Conservation (phyloP, 441 rosid genomes). For the Breynia disticha region DNA sequence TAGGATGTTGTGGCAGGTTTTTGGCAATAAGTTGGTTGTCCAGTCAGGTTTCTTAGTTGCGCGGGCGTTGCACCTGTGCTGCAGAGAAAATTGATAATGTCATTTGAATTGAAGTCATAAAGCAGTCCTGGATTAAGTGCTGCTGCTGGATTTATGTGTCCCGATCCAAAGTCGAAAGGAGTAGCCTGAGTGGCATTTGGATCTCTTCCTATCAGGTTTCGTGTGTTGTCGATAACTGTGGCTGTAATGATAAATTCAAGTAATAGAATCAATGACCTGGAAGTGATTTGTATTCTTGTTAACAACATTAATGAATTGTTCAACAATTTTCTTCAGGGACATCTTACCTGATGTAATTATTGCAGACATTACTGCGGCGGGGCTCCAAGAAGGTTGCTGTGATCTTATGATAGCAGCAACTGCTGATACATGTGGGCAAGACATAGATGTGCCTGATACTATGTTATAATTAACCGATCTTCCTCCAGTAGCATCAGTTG, state of each 20-base stretch:
- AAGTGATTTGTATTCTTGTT: too few relatives aligned
- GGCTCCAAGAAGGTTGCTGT: conserved; percentile 36
- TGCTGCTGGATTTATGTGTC: conserved; percentile 34
- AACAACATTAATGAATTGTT: neutral
- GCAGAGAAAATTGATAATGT: conserved; percentile 39
- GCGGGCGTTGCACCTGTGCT: conserved; percentile 34
- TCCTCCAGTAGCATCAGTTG: conserved; percentile 17
- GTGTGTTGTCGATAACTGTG: conserved; percentile 24
- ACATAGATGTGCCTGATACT: conserved; percentile 43
- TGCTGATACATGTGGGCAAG: conserved; percentile 46
- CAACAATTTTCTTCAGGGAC: neutral
- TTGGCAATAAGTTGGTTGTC: conserved; percentile 25
- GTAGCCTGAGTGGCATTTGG: conserved; percentile 29
- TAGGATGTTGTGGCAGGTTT: conserved; percentile 17
- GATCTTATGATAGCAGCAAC: conserved; percentile 40
- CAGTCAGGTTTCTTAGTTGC: conserved; percentile 38
- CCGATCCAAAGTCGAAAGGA: conserved; percentile 50
- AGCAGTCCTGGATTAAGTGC: conserved; percentile 39
- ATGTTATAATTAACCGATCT: conserved; percentile 28
- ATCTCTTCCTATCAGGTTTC: conserved; percentile 20
- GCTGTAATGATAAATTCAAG: conserved; percentile 22
- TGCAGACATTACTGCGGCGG: conserved; percentile 48
- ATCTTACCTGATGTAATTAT: conserved; percentile 45
- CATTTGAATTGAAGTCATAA: conserved; percentile 27
- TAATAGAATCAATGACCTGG: neutral